Base-by-base conservation (phyloP, 2,329 filamentous ascomycete genomes). In the Trichoderma brevicompactum region DNA sequence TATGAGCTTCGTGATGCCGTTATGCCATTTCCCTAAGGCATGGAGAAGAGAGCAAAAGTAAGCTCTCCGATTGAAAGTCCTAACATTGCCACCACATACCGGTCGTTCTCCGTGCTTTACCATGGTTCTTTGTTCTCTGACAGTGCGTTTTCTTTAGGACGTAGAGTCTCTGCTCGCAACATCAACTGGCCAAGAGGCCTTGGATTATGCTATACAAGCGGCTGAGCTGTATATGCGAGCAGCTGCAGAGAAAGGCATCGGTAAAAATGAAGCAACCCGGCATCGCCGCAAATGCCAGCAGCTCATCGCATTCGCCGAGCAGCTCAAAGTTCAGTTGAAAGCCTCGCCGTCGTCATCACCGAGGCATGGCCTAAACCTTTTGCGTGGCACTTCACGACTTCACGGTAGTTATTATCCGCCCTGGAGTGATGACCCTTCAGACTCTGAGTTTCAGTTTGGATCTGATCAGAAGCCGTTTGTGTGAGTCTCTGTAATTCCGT, bases 401-500 rank as follows among this genome's bases (percentile, higher is more conserved):
- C 92, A 97, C 74, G 92, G 90, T 0, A 90, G 88, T 72, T 83
- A 90, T 19, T 98, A 97, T 70, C 92, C 91, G 10, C 92, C 91
- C 0, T 99, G 95, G 95, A 85, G 85, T n/a, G 77, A 77, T 2
- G 81, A 87, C 34, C 89, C 92, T 1, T 74, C 77, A 3, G 75
- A 84, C 0, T 76, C 82, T 5, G 86, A 90, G 36, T 97, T 97
- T 70, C 76, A 81, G 38, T 76, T 82, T 34, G 70, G 74, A 6
- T 74, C 81, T 3, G 82, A 80, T n/a, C 79, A 80, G 44, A 75
- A 77, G 7, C 74, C 79, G n/a, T 97, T 89, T 74, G 83, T 79
- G 91, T 92, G 83, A 69, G 84, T 23, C 7, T 15, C 34, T n/a
- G 41, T 28, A 13, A 76, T 73, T 23, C 46, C 10, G 15, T 12